Base-by-base conservation (phyloP, 495 filamentous ascomycete species). In the Podospora fimiseda region DNA sequence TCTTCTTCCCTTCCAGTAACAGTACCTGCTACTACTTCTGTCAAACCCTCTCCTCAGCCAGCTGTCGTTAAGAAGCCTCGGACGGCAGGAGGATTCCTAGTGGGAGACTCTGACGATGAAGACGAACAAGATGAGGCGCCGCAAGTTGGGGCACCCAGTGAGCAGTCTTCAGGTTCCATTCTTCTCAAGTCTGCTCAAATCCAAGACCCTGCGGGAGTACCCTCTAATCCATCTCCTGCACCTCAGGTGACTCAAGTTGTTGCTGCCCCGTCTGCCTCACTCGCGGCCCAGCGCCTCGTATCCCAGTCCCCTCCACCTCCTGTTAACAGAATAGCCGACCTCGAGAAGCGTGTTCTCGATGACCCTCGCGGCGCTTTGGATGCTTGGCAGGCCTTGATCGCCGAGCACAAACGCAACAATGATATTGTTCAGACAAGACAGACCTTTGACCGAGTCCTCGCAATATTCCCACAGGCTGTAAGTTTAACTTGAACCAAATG, bases 291-390 rank as follows among this genome's bases (percentile, higher is more conserved):
- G 21, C 40, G 49, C 21, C 55, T 58, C 15, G 44, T 48, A 43
- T 52, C 53, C 14, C 42, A 55, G 50, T 33, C 61, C 18, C 44
- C 61, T 38, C 60, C 59, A 43, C 58, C 56, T 50, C 82, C 88
- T 38, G 80, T 87, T 69, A 89, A 96, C 69, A 79, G 77, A 48
- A 77, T 95, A 58, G 87, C 89, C 9, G 85, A 92, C 38, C 75
- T 96, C 54, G 90, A 98, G 70, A 89, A 94, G 61, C 79, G 92
- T 55, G 86, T 96, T 62, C 82, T 82, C 53, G 88, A 96, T 58
- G 93, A 97, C 65, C 88, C 94, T 22, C 83, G 86, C 53, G 93
- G 91, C 55, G 93, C 96, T 62, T 76, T 92, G 57, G 83, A 90
- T 44, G 89, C 92, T 14, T 98, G 93, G 93, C 69, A 91, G 59